phyloP scores from a whole-genome alignment of 1,139 yeast genomes.

The Yamadazyma diddensiae region DNA sequence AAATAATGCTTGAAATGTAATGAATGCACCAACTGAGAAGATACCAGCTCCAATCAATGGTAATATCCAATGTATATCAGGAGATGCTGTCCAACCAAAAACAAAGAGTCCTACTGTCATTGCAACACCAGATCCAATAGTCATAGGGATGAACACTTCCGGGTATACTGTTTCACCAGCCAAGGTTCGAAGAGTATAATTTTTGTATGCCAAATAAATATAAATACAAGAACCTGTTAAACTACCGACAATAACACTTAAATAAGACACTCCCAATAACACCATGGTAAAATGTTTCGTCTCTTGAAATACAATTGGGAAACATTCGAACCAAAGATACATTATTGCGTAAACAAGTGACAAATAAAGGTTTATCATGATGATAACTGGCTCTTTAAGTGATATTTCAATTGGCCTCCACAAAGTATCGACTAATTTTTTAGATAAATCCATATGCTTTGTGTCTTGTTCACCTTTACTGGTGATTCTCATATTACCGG shows the following conservation, averaged over 20 bases:
- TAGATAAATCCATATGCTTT: conserved; percentile 24
- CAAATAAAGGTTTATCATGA: conserved; percentile 29
- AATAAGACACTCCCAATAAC: conserved; percentile 22
- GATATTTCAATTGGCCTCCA: conserved; percentile 32
- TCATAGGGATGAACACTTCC: conserved; percentile 56
- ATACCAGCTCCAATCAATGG: conserved; percentile 28
- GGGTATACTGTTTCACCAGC: conserved; percentile 48
- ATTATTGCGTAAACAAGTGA: conserved; percentile 29
- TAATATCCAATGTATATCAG: conserved; percentile 30
- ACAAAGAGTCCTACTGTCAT: conserved; percentile 31
- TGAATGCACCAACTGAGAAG: conserved; percentile 27
- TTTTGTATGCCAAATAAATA: conserved; percentile 16
- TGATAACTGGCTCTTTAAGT: conserved; percentile 31
- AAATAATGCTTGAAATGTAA: conserved; percentile 30
- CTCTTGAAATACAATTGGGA: conserved; percentile 27
- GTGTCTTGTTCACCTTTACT: conserved; percentile 41
- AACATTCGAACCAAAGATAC: conserved; percentile 34
- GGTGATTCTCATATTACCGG: conserved; percentile 40
- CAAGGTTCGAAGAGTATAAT: conserved; percentile 25
- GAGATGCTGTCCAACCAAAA: conserved; percentile 30
- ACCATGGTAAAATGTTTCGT: conserved; percentile 26
- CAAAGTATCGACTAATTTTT: conserved; percentile 22
- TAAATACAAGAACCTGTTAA: conserved; percentile 21
- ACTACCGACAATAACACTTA: conserved; percentile 20
- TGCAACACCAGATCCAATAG: conserved; percentile 29